These are phyloP conservation scores for Fusarium sublunatum DNA, from an alignment of 2,329 filamentous ascomycete species.

Conservation along the genomic window DNA sequence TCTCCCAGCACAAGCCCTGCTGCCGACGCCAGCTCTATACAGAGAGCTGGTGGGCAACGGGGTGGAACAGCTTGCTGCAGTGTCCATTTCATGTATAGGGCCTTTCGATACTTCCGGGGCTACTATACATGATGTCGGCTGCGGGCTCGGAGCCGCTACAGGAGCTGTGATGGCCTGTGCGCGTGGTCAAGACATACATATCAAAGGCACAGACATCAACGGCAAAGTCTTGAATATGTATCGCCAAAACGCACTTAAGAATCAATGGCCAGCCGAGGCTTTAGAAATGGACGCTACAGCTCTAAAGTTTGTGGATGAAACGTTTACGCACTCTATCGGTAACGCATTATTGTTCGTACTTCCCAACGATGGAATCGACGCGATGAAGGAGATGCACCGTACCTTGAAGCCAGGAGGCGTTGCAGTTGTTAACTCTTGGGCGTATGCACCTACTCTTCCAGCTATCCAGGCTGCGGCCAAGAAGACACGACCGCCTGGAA, in stretches of 20 bases:
- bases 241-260: background rate
- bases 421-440: constrained; percentile 14
- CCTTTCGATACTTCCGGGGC: rapidly evolving
- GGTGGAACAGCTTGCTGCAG: constrained; percentile 9
- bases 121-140: constrained; percentile 15
- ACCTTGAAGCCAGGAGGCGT: background rate
- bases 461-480: background rate
- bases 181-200: rapidly evolving
- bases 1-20: constrained; percentile 4
- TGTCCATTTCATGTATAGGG: background rate
- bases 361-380: background rate
- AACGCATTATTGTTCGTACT: constrained; percentile 2
- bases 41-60: background rate
- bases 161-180: background rate
- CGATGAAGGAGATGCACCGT: background rate
- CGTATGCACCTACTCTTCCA: background rate
- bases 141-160: constrained; percentile 12
- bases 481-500: constrained; percentile 3
- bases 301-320: background rate
- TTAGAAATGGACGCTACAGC: background rate
- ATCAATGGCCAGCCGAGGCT: constrained; percentile 1
- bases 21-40: constrained; percentile 18
- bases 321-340: background rate
- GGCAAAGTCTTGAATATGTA: rapidly evolving
- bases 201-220: constrained; percentile 14